Percentiles rank a stretch among this genome's conserved stretches.
phyloP scores from a whole-genome alignment of 2,329 filamentous ascomycete species.

The Coccinonectria pachysandricola region DNA sequence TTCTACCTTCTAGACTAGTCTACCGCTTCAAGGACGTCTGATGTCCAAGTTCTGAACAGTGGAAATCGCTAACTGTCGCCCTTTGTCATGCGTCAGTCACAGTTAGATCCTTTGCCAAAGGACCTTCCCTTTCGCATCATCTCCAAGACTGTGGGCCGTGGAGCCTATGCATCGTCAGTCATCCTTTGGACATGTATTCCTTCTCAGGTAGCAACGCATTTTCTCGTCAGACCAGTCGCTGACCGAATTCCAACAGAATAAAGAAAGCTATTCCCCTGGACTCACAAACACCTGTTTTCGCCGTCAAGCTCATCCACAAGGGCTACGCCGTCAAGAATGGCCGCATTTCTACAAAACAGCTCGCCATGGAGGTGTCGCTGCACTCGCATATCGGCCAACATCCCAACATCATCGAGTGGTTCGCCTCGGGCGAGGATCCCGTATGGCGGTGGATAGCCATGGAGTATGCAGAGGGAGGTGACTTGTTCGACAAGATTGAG shows the following conservation, averaged over 20 bases:
- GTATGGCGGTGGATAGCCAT: slow-evolving; percentile 97
- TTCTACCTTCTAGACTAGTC: too few relatives aligned
- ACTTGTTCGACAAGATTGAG: slow-evolving; percentile 98
- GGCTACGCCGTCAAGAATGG: slow-evolving; percentile 84
- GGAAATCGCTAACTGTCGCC: too few relatives aligned
- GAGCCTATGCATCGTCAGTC: slow-evolving; percentile 88
- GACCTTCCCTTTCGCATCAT: slow-evolving; percentile 89
- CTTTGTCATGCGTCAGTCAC: slow-evolving; percentile 57
- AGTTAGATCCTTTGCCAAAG: slow-evolving; percentile 73
- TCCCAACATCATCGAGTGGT: slow-evolving; percentile 88
- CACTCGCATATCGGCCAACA: slow-evolving; percentile 85
- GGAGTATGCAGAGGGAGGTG: slow-evolving; percentile 91
- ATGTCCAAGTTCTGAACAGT: too few relatives aligned
- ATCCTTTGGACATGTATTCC: slow-evolving; percentile 4
- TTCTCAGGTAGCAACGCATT: neutral
- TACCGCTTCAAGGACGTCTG: too few relatives aligned
- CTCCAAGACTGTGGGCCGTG: slow-evolving; percentile 91
- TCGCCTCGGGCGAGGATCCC: slow-evolving; percentile 73
- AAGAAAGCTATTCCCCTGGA: slow-evolving; percentile 81
- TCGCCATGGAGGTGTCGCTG: slow-evolving; percentile 82
- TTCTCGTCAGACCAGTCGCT: neutral
- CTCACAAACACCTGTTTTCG: slow-evolving; percentile 66
- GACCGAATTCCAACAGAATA: slow-evolving; percentile 45
- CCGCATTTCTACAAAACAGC: slow-evolving; percentile 77
- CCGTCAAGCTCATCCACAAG: slow-evolving; percentile 98